phyloP scores from a whole-genome alignment of 1,139 yeast species.

The Nakaseomyces uthaithaninus region DNA sequence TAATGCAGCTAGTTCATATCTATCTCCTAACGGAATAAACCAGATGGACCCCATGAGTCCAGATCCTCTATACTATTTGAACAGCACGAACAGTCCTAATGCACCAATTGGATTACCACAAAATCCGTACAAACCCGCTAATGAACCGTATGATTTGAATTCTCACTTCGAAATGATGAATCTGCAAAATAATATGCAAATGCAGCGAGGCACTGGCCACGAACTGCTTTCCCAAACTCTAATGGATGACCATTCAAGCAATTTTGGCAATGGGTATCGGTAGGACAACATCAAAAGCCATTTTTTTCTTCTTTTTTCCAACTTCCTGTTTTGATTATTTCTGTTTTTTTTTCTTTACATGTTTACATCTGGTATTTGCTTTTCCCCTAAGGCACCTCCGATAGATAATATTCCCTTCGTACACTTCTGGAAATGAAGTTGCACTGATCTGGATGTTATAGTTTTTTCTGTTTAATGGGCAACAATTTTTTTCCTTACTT shows the following conservation, averaged over 20 bases:
- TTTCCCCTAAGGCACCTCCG: background rate
- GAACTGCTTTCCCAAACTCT: background rate
- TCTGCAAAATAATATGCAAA: slow-evolving; percentile 1
- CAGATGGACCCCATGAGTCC: background rate
- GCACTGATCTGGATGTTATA: background rate
- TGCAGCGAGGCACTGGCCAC: background rate
- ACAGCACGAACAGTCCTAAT: slow-evolving; percentile 1
- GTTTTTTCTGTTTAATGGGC: background rate
- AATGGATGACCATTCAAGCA: slow-evolving; percentile 1
- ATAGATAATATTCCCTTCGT: background rate
- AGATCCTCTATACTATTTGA: background rate
- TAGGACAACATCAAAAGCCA: no score
- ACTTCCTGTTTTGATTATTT: background rate
- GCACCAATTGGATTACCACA: background rate
- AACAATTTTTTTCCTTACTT: background rate
- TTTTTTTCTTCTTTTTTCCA: background rate
- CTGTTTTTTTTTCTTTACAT: background rate
- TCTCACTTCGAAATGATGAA: slow-evolving; percentile 3
- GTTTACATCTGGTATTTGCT: background rate
- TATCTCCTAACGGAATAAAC: slow-evolving; percentile 5
- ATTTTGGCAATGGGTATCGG: background rate
- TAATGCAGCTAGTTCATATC: background rate
- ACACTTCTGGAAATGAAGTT: background rate
- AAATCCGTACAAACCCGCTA: background rate
- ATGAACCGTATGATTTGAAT: slow-evolving; percentile 1